Evolutionary conservation across 768 basidiomycete species (phyloP), one percentile per base, ranked within the genome.

Genomic region (Mycena latifolia): DNA sequence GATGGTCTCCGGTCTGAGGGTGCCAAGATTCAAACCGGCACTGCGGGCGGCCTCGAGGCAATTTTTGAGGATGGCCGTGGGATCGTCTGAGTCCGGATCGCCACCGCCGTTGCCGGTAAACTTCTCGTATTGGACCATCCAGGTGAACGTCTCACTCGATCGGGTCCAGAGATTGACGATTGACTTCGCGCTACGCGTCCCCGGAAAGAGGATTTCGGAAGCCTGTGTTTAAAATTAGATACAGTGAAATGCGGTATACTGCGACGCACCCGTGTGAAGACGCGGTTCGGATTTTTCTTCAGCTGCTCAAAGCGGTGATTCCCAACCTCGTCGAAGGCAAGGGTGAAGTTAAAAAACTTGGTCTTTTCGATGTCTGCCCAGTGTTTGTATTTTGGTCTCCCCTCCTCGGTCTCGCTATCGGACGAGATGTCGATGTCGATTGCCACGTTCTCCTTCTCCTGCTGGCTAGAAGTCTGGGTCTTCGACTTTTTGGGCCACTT

Each of bases 351-450:
- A 14, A 6, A 54, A 15, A 54, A 37, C n/a, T 22, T 25, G 33
- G 20, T 54, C 35, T 37, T 37, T 8, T 54, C 52, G 9, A 5
- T 29, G 9, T 35, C 29, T 2, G 51, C 7, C 51, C 51, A 52
- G 51, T 14, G 51, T n/a, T n/a, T n/a, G 8, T 17, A 5, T 5
- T 35, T 17, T 5, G 17, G 8, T 5, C 18, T 8, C 2, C 11
- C 18, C 28, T 10, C 31, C 51, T 52, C 51, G 29, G 6, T 52
- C 18, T 52, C 51, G 29, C 29, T 31, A 22, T 52, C 51, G 4
- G n/a, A n/a, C n/a, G 51, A 52, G n/a, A n/a, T n/a, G n/a, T n/a
- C n/a, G 51, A 52, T 29, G 4, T 52, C 18, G 51, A 52, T 27
- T 9, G 7, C 46, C 4, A 7, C 25, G 25, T 48, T 48, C 46